phyloP scores from a whole-genome alignment of 2,329 filamentous ascomycete species.

The Knufia fluminis region DNA sequence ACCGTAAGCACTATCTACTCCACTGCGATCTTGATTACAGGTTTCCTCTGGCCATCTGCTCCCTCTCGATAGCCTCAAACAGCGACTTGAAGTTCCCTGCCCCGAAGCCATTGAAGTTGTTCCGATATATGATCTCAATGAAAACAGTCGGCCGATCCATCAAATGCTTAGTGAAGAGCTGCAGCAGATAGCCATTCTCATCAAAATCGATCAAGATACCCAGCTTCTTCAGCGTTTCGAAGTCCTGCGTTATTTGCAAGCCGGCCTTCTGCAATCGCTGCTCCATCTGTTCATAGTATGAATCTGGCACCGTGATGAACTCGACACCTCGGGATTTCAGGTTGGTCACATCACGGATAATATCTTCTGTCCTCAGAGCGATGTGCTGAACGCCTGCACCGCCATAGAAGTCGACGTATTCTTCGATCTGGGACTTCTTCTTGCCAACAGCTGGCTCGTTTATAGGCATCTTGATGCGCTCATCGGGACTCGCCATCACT shows the following conservation, averaged over 20 bases:
- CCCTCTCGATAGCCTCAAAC: conserved; percentile 90
- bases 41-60: conserved; percentile 80
- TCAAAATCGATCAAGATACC: conserved; percentile 95
- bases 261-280: conserved; percentile 57
- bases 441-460: conserved; percentile 89
- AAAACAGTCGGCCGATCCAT: conserved; percentile 95
- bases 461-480: conserved; percentile 94
- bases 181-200: conserved; percentile 73
- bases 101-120: conserved; percentile 84
- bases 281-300: conserved; percentile 75
- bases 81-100: conserved; percentile 93
- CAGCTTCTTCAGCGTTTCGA: conserved; percentile 64
- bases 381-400: conserved; percentile 91
- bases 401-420: conserved; percentile 82
- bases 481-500: conserved; percentile 80
- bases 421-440: conserved; percentile 89
- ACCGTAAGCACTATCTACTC: too few species aligned
- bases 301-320: conserved; percentile 81
- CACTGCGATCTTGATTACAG: too few species aligned
- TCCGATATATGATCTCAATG: conserved; percentile 88
- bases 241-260: conserved; percentile 62
- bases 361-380: conserved; percentile 71
- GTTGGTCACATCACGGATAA: conserved; percentile 65
- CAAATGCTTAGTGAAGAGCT: conserved; percentile 73
- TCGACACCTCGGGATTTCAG: conserved; percentile 81